phyloP scores from a whole-genome alignment of 2,329 filamentous ascomycete species.

The Tympanopsis confertula region DNA sequence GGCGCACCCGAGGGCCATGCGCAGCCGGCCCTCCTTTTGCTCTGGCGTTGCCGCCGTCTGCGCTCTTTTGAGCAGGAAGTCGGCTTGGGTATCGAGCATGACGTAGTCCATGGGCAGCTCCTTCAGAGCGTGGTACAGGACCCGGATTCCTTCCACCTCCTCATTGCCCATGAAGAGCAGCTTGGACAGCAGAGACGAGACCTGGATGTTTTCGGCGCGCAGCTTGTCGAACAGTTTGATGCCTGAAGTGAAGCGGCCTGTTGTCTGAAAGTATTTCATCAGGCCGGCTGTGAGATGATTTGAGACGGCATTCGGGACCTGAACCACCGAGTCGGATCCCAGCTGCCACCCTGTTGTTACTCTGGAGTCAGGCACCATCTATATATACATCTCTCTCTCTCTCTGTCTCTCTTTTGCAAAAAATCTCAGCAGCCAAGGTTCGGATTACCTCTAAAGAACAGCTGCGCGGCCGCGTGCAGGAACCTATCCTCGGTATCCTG shows the following conservation, averaged over 20 bases:
- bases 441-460: constrained; percentile 76
- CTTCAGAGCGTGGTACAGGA: constrained; percentile 78
- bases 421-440: too few relatives aligned
- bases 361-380: too few relatives aligned
- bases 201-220: constrained; percentile 78
- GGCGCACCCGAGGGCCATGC: constrained; percentile 82
- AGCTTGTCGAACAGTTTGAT: constrained; percentile 98
- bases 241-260: constrained; percentile 83
- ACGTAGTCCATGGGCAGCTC: constrained; percentile 96
- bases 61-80: too few relatives aligned
- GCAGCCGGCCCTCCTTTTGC: constrained; percentile 68
- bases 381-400: too few relatives aligned
- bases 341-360: constrained; percentile 67
- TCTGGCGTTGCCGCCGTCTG: too few relatives aligned
- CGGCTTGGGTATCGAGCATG: constrained; percentile 85
- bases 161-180: constrained; percentile 92
- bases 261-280: constrained; percentile 88
- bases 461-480: constrained; percentile 79
- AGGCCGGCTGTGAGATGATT: constrained; percentile 93
- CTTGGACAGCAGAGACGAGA: constrained; percentile 81
- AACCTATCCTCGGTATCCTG: constrained; percentile 98
- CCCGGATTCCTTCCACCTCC: constrained; percentile 85
- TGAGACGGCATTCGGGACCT: constrained; percentile 91
- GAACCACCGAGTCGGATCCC: constrained; percentile 90
- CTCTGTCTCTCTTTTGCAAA: constrained; percentile 5